Conservation (phyloP, 2,329 filamentous ascomycete genomes). For the Fusarium globosum region DNA sequence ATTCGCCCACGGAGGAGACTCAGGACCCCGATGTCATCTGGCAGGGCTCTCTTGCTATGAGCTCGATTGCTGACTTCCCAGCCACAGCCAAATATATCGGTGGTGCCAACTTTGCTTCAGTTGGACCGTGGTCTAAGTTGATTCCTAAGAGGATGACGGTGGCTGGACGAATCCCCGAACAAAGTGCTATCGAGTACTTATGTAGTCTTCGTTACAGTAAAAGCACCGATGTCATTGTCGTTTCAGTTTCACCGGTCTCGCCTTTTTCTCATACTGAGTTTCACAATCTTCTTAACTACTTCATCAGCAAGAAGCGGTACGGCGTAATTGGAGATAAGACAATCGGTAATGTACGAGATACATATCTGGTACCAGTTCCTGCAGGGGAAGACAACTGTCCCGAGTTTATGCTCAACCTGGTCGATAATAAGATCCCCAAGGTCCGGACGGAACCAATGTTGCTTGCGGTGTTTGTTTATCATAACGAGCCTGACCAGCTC, state of each 20-base stretch:
- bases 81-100: slow-evolving; percentile 86
- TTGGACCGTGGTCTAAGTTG: slow-evolving; percentile 77
- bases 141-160: slow-evolving; percentile 77
- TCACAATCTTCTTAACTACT: slow-evolving; percentile 86
- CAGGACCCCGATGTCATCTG: slow-evolving; percentile 78
- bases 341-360: slow-evolving; percentile 82
- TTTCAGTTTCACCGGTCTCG: slow-evolving; percentile 75
- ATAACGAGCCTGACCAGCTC: slow-evolving; percentile 63
- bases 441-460: slow-evolving; percentile 80
- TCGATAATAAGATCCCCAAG: slow-evolving; percentile 81
- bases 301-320: slow-evolving; percentile 82
- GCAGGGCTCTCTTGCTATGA: slow-evolving; percentile 82
- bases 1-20: slow-evolving; percentile 81
- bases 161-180: slow-evolving; percentile 82
- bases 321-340: slow-evolving; percentile 86
- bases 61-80: slow-evolving; percentile 77
- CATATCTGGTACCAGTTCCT: slow-evolving; percentile 89
- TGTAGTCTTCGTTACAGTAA: slow-evolving; percentile 85
- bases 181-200: slow-evolving; percentile 89
- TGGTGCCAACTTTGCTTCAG: slow-evolving; percentile 78
- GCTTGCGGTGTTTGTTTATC: slow-evolving; percentile 86
- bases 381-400: slow-evolving; percentile 77
- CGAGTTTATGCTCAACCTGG: slow-evolving; percentile 89
- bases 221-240: slow-evolving; percentile 85
- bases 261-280: slow-evolving; percentile 72